Conservation (phyloP, 305 asterid species). For the Withania somnifera region DNA sequence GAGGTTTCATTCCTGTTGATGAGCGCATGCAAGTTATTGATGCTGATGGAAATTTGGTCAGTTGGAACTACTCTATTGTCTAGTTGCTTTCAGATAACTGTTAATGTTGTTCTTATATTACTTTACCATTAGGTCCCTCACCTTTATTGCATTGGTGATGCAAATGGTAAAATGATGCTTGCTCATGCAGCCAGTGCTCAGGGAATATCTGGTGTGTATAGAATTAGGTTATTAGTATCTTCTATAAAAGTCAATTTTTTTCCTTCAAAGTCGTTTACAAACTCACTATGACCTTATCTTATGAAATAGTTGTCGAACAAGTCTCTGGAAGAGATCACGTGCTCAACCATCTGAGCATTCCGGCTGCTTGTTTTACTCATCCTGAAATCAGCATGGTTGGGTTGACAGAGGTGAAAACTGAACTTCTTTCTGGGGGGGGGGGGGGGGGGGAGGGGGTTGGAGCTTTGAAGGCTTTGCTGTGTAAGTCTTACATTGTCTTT, state of each 20-base stretch:
- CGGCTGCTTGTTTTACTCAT: slow-evolving; percentile 98
- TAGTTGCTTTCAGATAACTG: slow-evolving; percentile 2
- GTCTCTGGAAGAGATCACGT: slow-evolving; percentile 80
- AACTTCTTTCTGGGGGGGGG: background rate
- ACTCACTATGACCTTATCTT: background rate
- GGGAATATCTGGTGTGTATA: slow-evolving; percentile 73
- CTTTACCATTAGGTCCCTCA: slow-evolving; percentile 57
- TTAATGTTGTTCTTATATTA: slow-evolving; percentile 1
- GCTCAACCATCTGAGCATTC: slow-evolving; percentile 82
- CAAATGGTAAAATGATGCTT: slow-evolving; percentile 98
- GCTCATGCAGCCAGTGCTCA: slow-evolving; percentile 99
- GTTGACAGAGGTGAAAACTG: slow-evolving; percentile 66
- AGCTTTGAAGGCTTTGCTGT: too few species aligned
- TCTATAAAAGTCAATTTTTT: background rate
- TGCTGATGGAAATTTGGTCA: slow-evolving; percentile 64
- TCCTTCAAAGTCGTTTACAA: background rate
- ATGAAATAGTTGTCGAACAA: slow-evolving; percentile 65
- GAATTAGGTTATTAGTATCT: background rate
- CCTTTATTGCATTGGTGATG: slow-evolving; percentile 95
- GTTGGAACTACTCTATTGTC: slow-evolving; percentile 8
- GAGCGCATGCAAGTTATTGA: slow-evolving; percentile 90
- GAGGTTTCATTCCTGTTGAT: slow-evolving; percentile 88
- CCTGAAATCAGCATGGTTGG: slow-evolving; percentile 99
- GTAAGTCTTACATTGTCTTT: too few species aligned
- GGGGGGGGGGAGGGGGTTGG: too few species aligned